Evolutionary conservation across 1,284 basidiomycete genomes (phyloP).

Genomic region (Psilocybe mexicana): DNA sequence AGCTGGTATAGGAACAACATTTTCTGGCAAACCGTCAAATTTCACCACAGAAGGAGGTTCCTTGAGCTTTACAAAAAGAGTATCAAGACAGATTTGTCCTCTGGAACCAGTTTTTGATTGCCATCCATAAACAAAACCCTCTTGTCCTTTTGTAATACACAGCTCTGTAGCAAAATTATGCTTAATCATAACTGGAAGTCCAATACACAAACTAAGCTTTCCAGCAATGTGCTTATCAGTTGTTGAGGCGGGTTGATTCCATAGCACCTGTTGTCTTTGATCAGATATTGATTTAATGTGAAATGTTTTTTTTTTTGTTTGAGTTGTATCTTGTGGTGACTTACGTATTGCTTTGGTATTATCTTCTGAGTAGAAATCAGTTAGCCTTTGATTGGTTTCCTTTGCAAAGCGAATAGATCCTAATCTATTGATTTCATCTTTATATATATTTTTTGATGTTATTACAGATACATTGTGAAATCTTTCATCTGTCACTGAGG

Average conservation of each 20-base stretch:
- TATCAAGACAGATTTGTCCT: too few species aligned
- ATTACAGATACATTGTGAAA: too few species aligned
- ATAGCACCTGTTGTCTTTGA: slow-evolving; percentile 14
- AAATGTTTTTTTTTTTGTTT: too few species aligned
- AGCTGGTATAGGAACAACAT: slow-evolving; percentile 17
- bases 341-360: too few species aligned
- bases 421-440: slow-evolving; percentile 26
- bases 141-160: slow-evolving; percentile 30
- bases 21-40: too few species aligned
- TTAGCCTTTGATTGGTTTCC: slow-evolving; percentile 22
- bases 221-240: slow-evolving; percentile 18
- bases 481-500: slow-evolving; percentile 4
- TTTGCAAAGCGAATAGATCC: too few species aligned
- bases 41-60: too few species aligned
- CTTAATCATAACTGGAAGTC: slow-evolving; percentile 26
- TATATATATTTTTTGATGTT: slow-evolving; percentile 11
- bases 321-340: too few species aligned
- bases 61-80: too few species aligned
- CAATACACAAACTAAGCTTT: slow-evolving; percentile 17
- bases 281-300: slow-evolving; percentile 1
- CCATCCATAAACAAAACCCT: slow-evolving; percentile 27
- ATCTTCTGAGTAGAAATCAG: slow-evolving; percentile 21
- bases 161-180: slow-evolving; percentile 26
- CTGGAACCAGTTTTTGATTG: slow-evolving; percentile 5
- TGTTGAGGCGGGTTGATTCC: slow-evolving; percentile 15